A percentile compares a stretch with the other conserved stretches of the same genome.
These are phyloP conservation scores for Cyclostephanos invisitatus DNA, from an alignment of 108 stramenopile genomes.

Conservation along the genomic window DNA sequence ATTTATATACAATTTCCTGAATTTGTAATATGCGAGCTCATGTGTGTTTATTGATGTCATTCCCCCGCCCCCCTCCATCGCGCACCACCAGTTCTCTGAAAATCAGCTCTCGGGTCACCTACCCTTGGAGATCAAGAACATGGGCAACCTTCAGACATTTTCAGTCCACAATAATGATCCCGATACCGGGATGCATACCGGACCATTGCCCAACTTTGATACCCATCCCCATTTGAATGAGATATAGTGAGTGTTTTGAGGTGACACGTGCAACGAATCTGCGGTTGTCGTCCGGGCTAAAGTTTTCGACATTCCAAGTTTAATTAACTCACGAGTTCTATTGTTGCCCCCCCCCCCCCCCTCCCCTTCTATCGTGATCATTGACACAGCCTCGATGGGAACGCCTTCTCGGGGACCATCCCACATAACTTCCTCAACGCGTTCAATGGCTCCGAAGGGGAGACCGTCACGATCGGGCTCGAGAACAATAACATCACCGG, in stretches of 20 bases:
- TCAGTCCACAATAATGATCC: conserved; percentile 46
- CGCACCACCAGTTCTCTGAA: conserved; percentile 44
- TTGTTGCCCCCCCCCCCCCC: background rate
- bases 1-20: background rate
- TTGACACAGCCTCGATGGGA: conserved; percentile 44
- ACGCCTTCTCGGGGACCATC: conserved; percentile 53
- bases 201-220: conserved; percentile 40
- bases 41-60: background rate
- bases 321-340: background rate
- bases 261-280: background rate
- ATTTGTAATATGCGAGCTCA: background rate
- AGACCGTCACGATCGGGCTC: conserved; percentile 48
- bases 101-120: conserved; percentile 63
- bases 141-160: conserved; percentile 45
- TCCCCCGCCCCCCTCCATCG: background rate
- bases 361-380: background rate
- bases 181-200: conserved; percentile 31
- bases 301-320: background rate
- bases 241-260: conserved; percentile 31
- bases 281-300: no score
- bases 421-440: conserved; percentile 44
- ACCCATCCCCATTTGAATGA: conserved; percentile 44
- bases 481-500: conserved; percentile 61
- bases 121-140: conserved; percentile 32
- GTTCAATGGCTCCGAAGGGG: conserved; percentile 33